Evolutionary conservation across 805 yeast species (phyloP).

Genomic region (Candida verbasci): DNA sequence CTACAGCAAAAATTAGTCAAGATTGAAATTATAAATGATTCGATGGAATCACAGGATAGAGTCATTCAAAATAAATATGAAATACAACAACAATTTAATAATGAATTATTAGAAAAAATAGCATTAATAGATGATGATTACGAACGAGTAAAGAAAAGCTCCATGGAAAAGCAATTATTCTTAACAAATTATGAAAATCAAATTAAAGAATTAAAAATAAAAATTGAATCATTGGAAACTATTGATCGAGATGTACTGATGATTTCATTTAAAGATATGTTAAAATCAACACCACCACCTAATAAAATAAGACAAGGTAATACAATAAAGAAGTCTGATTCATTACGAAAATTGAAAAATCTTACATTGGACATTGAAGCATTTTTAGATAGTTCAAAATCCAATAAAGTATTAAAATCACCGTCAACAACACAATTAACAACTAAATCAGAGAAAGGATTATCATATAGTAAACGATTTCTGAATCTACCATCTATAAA

Average conservation of each 20-base stretch:
- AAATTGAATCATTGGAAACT: conserved; percentile 4
- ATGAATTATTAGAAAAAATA: conserved; percentile 37
- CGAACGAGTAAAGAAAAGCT: conserved; percentile 20
- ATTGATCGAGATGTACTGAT: conserved; percentile 7
- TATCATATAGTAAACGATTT: conserved; percentile 8
- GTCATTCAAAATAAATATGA: conserved; percentile 28
- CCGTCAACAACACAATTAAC: conserved; percentile 6
- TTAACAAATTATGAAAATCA: conserved; percentile 29
- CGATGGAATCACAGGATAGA: conserved; percentile 35
- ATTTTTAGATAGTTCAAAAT: neutral
- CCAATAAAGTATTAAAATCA: neutral
- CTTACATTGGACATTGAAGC: conserved; percentile 16
- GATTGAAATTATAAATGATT: conserved; percentile 41
- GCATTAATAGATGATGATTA: conserved; percentile 41
- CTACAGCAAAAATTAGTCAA: conserved; percentile 31
- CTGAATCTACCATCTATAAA: conserved; percentile 9
- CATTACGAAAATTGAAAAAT: conserved; percentile 28
- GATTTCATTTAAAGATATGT: conserved; percentile 11
- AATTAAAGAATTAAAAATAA: conserved; percentile 15
- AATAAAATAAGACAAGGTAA: neutral
- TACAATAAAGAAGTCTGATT: conserved; percentile 20
- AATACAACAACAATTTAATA: conserved; percentile 33
- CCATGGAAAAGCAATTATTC: conserved; percentile 21
- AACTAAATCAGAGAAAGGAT: conserved; percentile 1
- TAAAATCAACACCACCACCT: conserved; percentile 20